Evolutionary conservation across 2,329 filamentous ascomycete genomes (phyloP).

Genomic region (Fusarium compactum): DNA sequence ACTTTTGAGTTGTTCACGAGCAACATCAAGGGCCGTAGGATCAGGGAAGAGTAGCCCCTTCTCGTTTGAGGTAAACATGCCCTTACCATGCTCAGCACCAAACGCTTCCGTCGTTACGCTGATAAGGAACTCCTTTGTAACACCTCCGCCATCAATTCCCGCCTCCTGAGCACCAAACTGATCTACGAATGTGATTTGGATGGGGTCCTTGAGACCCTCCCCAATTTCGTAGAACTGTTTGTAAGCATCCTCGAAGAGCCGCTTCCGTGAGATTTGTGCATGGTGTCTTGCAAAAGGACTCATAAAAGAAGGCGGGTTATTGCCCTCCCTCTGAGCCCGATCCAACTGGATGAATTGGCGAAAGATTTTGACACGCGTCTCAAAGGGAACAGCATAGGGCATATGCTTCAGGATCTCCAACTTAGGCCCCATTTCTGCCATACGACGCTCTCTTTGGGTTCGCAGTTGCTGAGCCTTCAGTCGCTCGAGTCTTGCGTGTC

Average conservation of each 20-base stretch:
- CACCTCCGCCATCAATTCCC: conserved; percentile 95
- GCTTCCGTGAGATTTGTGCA: conserved; percentile 81
- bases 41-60: conserved; percentile 92
- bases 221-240: conserved; percentile 84
- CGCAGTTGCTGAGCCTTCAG: conserved; percentile 74
- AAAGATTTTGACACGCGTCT: conserved; percentile 91
- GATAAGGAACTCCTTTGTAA: conserved; percentile 96
- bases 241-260: conserved; percentile 88
- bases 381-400: conserved; percentile 96
- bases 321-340: conserved; percentile 46
- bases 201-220: conserved; percentile 89
- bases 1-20: conserved; percentile 68
- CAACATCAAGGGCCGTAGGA: conserved; percentile 79
- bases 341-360: conserved; percentile 91
- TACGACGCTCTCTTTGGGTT: conserved; percentile 74
- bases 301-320: conserved; percentile 15
- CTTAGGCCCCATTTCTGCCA: conserved; percentile 85
- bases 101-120: conserved; percentile 91
- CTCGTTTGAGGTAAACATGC: conserved; percentile 85
- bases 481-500: conserved; percentile 73
- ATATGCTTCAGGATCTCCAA: conserved; percentile 94
- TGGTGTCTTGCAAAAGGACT: conserved; percentile 70
- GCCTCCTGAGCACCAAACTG: conserved; percentile 88
- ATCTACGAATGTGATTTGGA: conserved; percentile 96
- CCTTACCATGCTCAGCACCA: conserved; percentile 58